Evolutionary conservation across 192 early-diverging fungal genomes (phyloP).

Genomic region (Gonapodya sp.): DNA sequence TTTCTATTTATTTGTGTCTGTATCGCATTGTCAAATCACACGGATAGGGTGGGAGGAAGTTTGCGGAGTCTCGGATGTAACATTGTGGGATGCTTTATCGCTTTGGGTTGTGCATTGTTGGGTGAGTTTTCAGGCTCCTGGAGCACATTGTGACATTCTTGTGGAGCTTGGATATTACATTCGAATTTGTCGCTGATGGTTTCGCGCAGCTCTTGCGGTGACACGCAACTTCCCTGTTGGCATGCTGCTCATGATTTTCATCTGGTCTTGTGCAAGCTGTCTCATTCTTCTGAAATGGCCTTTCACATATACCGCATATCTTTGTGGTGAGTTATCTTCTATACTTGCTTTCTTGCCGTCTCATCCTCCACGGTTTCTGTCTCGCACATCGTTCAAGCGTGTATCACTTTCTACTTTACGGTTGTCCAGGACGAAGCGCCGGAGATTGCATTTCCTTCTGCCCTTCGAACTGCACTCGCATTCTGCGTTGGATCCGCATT

Average conservation of each 20-base stretch:
- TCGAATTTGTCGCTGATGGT: not conserved
- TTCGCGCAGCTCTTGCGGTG: not conserved
- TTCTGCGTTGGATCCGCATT: not conserved
- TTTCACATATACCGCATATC: not conserved
- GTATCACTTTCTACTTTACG: not conserved
- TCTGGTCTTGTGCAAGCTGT: not conserved
- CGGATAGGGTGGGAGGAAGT: not conserved
- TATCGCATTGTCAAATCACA: not conserved
- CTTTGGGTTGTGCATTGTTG: not conserved
- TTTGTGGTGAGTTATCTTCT: not conserved
- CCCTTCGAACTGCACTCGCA: not conserved
- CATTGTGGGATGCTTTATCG: not conserved
- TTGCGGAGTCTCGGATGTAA: not conserved
- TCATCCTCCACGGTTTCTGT: not conserved
- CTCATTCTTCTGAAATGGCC: not conserved
- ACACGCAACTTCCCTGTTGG: not conserved
- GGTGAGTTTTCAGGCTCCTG: no score
- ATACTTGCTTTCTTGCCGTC: not conserved
- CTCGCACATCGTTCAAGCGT: not conserved
- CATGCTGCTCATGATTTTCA: not conserved
- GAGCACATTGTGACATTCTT: not conserved
- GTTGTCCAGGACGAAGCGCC: not conserved
- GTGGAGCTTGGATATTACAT: not conserved
- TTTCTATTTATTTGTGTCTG: not conserved
- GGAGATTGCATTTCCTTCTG: not conserved